Evolutionary conservation across 352 stramenopile genomes (phyloP).

Genomic region (Phytophthora pistaciae): DNA sequence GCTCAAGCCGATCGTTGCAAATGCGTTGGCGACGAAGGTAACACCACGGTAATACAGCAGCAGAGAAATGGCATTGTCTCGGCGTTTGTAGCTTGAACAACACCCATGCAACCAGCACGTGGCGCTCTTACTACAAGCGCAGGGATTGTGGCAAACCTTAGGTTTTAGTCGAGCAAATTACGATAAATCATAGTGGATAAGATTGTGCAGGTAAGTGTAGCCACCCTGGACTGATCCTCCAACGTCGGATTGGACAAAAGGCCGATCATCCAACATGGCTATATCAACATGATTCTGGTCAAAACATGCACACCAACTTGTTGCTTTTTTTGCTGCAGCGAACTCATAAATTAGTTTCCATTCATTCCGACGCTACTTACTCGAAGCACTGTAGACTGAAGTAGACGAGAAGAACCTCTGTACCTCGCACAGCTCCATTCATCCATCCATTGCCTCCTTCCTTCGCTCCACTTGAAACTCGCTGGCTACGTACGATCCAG

Average conservation of each 20-base stretch:
- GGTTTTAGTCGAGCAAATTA: neutral
- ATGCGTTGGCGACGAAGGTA: neutral
- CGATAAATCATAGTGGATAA: neutral
- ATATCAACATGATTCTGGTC: neutral
- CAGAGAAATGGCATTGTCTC: constrained; percentile 10
- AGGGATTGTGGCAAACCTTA: neutral
- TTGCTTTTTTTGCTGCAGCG: constrained; percentile 22
- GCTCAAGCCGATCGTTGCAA: neutral
- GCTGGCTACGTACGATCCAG: neutral
- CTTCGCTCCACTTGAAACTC: constrained; percentile 20
- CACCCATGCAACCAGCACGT: constrained; percentile 6
- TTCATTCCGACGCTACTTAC: constrained; percentile 37
- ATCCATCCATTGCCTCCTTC: neutral
- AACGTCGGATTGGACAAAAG: constrained; percentile 20
- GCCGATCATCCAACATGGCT: constrained; percentile 1
- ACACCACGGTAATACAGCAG: neutral
- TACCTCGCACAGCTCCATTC: neutral
- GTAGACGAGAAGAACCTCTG: neutral
- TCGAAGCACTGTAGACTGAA: constrained; percentile 8
- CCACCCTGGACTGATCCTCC: constrained; percentile 11
- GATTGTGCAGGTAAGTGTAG: constrained; percentile 14
- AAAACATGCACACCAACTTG: neutral
- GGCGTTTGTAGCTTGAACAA: neutral
- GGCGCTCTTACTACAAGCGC: neutral
- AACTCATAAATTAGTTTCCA: constrained; percentile 57